Conservation (phyloP, 106 monocot genomes). For the Dendrobium huoshanense region DNA sequence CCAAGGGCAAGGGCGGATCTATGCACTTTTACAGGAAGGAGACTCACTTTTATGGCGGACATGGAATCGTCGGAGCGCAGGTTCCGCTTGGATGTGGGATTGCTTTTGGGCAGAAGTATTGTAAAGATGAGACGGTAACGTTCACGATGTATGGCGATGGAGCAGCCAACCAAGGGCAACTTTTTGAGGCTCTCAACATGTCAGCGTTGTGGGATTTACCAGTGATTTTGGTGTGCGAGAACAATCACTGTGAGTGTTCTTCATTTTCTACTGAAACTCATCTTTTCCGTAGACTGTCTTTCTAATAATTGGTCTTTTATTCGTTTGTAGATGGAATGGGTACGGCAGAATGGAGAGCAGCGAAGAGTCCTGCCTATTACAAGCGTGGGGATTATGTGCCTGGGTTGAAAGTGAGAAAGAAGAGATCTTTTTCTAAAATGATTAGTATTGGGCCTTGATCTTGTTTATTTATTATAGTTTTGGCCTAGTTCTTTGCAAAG, state of each 20-base stretch:
- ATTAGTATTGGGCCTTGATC: background rate
- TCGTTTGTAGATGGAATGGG: conserved; percentile 67
- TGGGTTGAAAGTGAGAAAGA: conserved; percentile 61
- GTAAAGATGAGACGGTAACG: conserved; percentile 59
- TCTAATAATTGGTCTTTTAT: background rate
- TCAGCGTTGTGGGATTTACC: conserved; percentile 74
- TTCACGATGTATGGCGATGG: conserved; percentile 77
- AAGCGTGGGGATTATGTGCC: conserved; percentile 92
- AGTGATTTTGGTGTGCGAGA: conserved; percentile 68
- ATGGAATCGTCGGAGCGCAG: conserved; percentile 80
- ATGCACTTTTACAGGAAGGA: conserved; percentile 90
- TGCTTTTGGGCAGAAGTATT: conserved; percentile 69
- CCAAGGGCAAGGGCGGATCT: conserved; percentile 76
- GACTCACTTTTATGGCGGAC: conserved; percentile 61
- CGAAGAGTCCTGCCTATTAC: conserved; percentile 88
- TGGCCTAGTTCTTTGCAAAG: background rate
- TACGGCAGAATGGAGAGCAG: conserved; percentile 85
- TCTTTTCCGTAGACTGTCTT: background rate
- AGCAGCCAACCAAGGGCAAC: conserved; percentile 79
- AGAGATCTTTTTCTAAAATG: background rate
- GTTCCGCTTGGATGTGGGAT: conserved; percentile 71
- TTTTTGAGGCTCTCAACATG: conserved; percentile 77
- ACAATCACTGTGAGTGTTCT: conserved; percentile 55
- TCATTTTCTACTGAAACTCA: background rate
- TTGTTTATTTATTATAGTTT: background rate